Percentiles rank a stretch among this genome's conserved stretches.
These are phyloP conservation scores for Vitis rupestris DNA, from an alignment of 164 flowering plant species.

Conservation along the genomic window DNA sequence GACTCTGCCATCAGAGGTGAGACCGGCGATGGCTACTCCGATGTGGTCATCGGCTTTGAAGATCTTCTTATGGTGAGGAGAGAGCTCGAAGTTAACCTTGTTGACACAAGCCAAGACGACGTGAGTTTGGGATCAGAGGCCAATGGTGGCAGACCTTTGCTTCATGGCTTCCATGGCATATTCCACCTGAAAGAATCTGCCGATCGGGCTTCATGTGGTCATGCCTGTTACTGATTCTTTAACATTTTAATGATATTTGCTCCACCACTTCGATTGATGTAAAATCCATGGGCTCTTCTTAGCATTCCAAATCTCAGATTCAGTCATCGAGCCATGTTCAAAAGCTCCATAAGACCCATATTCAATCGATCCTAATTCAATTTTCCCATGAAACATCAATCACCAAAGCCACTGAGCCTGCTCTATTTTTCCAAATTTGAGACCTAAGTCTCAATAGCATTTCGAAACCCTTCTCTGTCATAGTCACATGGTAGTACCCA, in stretches of 20 bases:
- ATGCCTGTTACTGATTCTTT: conserved; percentile 88
- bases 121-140: conserved; percentile 89
- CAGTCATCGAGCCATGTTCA: no score
- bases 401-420: no score
- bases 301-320: no score
- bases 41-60: conserved; percentile 91
- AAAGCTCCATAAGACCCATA: no score
- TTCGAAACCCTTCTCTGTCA: no score
- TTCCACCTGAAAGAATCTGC: conserved; percentile 91
- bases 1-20: conserved; percentile 95
- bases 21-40: conserved; percentile 93
- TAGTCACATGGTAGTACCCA: no score
- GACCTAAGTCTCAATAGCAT: no score
- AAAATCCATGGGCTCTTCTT: no score
- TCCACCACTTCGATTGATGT: no score
- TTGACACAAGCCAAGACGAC: conserved; percentile 87
- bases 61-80: conserved; percentile 97
- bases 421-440: no score
- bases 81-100: conserved; percentile 88
- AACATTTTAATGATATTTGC: conserved; percentile 39
- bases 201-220: conserved; percentile 89
- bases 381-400: no score
- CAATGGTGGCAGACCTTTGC: conserved; percentile 95
- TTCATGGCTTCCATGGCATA: conserved; percentile 99
- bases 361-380: no score